phyloP scores from a whole-genome alignment of 495 filamentous ascomycete genomes.

The Bacidia gigantensis region DNA sequence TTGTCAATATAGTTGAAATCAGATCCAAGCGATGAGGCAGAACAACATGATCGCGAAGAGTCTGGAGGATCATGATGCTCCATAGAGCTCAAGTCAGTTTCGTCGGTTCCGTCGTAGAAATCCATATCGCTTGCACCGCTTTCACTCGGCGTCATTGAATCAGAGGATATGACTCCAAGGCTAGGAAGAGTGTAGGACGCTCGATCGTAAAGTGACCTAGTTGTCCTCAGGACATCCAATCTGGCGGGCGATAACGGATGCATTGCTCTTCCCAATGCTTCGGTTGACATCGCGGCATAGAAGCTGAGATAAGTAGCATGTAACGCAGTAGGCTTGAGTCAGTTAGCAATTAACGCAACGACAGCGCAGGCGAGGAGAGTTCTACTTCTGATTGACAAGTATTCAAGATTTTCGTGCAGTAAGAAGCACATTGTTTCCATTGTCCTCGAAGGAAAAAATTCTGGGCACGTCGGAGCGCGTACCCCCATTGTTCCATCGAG shows the following conservation, averaged over 20 bases:
- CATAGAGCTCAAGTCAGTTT: background rate
- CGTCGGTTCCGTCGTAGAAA: background rate
- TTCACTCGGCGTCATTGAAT: background rate
- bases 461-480: conserved; percentile 24
- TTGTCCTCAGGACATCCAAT: conserved; percentile 23
- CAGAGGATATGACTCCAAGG: background rate
- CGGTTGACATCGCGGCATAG: conserved; percentile 33
- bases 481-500: conserved; percentile 25
- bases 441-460: conserved; percentile 27
- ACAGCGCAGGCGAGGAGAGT: background rate
- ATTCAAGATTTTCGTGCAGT: conserved; percentile 22
- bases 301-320: conserved; percentile 31
- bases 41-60: background rate
- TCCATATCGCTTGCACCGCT: background rate
- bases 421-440: conserved; percentile 34
- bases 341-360: background rate
- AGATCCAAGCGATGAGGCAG: conserved; percentile 1
- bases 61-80: background rate
- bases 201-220: conserved; percentile 19
- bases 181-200: conserved; percentile 6
- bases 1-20: background rate
- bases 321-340: conserved; percentile 18
- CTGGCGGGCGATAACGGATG: conserved; percentile 32
- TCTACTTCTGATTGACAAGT: background rate
- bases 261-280: conserved; percentile 27